Conservation (phyloP, 495 filamentous ascomycete genomes). For the Annulohypoxylon stygium region DNA sequence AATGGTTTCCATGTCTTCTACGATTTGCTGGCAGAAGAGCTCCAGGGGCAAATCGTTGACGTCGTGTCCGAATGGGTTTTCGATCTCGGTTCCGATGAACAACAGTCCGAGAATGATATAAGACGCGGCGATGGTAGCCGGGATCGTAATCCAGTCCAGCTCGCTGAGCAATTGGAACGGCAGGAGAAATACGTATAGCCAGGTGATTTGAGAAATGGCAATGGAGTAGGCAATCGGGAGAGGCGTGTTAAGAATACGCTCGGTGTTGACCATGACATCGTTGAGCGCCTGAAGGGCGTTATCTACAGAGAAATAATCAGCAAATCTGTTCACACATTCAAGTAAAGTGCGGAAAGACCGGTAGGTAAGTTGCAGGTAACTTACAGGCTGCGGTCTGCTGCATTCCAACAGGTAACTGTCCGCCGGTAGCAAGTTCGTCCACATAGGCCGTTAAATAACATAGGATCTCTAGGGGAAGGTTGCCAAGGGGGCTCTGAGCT, state of each 20-base stretch:
- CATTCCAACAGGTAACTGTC: slow-evolving; percentile 66
- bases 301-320: slow-evolving; percentile 45
- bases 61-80: slow-evolving; percentile 89
- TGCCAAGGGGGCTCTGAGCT: slow-evolving; percentile 72
- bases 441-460: slow-evolving; percentile 77
- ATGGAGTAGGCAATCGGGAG: slow-evolving; percentile 88
- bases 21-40: slow-evolving; percentile 78
- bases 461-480: slow-evolving; percentile 82
- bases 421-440: slow-evolving; percentile 66
- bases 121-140: slow-evolving; percentile 79
- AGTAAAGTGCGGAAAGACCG: neutral
- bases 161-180: slow-evolving; percentile 81
- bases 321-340: neutral
- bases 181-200: slow-evolving; percentile 85
- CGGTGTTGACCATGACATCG: slow-evolving; percentile 79
- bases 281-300: slow-evolving; percentile 71
- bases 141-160: slow-evolving; percentile 84
- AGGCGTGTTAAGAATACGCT: slow-evolving; percentile 87
- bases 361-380: neutral
- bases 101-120: slow-evolving; percentile 94
- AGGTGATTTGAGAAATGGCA: slow-evolving; percentile 86
- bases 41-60: slow-evolving; percentile 89
- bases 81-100: slow-evolving; percentile 86
- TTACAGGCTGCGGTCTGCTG: slow-evolving; percentile 63
- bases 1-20: slow-evolving; percentile 79